Base-by-base conservation (phyloP, 257 asterid species). In the Buddleja alternifolia region DNA sequence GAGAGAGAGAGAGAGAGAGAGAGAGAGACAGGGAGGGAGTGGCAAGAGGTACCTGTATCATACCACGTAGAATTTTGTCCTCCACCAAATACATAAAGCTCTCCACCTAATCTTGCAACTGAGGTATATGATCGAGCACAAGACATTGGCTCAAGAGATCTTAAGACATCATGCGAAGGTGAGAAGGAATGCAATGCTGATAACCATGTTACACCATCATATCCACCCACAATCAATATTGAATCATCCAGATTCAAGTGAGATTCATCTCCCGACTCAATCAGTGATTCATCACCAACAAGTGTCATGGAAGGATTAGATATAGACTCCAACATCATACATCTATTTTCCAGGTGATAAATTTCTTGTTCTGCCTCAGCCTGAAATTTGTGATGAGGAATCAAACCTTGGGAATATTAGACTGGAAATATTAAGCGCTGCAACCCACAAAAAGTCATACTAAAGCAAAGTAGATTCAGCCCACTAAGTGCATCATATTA, bases 41-140 rank as follows among this genome's bases (percentile, higher is more conserved):
- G 20, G 41, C 17, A 44, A 58, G n/a, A 6, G 58, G 64, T 70
- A 93, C 99, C 97, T 83, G 95, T 81, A 70, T 90, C 73, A 63
- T 75, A 82, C 93, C 88, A 87, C 52, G 3, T 23, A 45, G 74
- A 12, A 69, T 86, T 89, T 75, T 71, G 62, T 75, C 94, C 95
- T 56, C 99, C 97, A 81, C 97, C 99, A 72, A 93, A 61, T 52
- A 79, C 89, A 70, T 84, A 93, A 63, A 90, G 75, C 65, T 90
- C 95, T 41, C 79, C 86, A 64, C 82, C 79, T 52, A 87, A 73
- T 64, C 60, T 78, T 34, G 85, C 87, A 45, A 83, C 76, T 63
- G 97, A 75, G 69, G 92, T 81, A 82, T 85, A 84, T 60, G 87
- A 81, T 50, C 97, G 86, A 57, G 46, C 73, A 70, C 67, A 71